Conservation (phyloP, 495 filamentous ascomycete species). For the Podospora appendiculata region DNA sequence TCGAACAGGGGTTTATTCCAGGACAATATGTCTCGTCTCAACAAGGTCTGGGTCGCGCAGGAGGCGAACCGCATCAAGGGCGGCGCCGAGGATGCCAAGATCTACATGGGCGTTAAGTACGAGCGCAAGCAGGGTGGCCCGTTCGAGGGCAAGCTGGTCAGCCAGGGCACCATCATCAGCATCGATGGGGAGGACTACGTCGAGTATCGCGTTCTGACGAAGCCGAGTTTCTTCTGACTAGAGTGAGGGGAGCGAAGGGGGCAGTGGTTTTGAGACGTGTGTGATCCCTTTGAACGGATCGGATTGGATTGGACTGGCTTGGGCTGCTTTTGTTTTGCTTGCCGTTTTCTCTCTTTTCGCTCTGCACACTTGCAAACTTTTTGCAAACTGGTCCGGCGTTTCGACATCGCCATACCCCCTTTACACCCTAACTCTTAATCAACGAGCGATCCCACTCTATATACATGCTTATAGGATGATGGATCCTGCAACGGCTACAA, state of each 20-base stretch:
- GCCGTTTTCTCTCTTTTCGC: neutral
- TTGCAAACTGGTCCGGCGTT: no score
- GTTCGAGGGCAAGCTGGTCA: conserved; percentile 45
- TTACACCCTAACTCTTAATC: no score
- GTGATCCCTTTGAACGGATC: no score
- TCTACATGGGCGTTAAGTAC: conserved; percentile 45
- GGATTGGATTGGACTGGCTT: neutral
- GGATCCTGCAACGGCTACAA: no score
- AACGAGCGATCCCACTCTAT: no score
- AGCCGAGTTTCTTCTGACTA: conserved; percentile 40
- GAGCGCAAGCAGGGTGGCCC: conserved; percentile 44
- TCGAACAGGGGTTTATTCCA: conserved; percentile 27
- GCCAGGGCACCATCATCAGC: conserved; percentile 41
- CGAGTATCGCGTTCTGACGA: conserved; percentile 48
- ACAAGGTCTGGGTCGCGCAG: conserved; percentile 39
- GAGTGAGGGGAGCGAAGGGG: no score
- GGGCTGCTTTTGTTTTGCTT: neutral
- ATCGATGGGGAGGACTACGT: conserved; percentile 54
- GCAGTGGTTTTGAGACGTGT: no score
- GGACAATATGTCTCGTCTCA: conserved; percentile 34
- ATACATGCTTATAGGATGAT: no score
- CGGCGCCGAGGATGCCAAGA: conserved; percentile 38
- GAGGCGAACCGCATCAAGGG: conserved; percentile 32
- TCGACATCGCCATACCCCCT: no score
- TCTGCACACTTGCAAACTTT: no score